Evolutionary conservation across 2,329 filamentous ascomycete genomes (phyloP).

Genomic region (Blastomyces percursus): DNA sequence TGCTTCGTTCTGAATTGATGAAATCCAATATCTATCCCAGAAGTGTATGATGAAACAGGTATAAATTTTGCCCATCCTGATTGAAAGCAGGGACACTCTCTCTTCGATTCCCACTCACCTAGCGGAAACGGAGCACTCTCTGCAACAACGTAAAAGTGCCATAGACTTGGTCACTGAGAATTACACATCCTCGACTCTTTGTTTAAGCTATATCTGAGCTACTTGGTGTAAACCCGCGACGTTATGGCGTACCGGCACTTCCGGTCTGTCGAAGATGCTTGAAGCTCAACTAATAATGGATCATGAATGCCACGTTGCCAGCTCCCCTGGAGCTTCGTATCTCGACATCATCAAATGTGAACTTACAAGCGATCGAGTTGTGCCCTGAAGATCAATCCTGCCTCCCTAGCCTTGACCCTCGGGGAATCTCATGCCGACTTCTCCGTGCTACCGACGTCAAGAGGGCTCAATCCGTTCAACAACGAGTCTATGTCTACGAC

Average conservation of each 20-base stretch:
- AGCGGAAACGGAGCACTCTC: neutral
- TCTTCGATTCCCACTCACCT: too few relatives aligned
- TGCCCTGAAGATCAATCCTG: too few relatives aligned
- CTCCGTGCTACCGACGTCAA: neutral
- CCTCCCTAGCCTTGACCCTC: too few relatives aligned
- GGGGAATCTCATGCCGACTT: neutral
- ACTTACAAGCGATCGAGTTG: too few relatives aligned
- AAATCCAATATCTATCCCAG: neutral
- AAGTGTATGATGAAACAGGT: neutral
- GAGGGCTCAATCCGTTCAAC: neutral
- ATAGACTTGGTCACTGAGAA: neutral
- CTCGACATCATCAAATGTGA: too few relatives aligned
- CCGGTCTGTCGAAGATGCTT: too few relatives aligned
- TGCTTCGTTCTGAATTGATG: neutral
- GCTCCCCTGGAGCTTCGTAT: too few relatives aligned
- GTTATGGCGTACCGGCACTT: too few relatives aligned
- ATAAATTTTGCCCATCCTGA: neutral
- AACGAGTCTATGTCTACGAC: neutral
- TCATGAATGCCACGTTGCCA: too few relatives aligned
- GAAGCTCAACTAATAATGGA: too few relatives aligned
- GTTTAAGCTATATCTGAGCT: neutral
- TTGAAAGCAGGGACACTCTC: too few relatives aligned
- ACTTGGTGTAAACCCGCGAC: too few relatives aligned
- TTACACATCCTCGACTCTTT: neutral
- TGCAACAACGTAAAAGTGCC: neutral